Evolutionary conservation across 148 eudicot species (phyloP).

Genomic region (Beta vulgaris): DNA sequence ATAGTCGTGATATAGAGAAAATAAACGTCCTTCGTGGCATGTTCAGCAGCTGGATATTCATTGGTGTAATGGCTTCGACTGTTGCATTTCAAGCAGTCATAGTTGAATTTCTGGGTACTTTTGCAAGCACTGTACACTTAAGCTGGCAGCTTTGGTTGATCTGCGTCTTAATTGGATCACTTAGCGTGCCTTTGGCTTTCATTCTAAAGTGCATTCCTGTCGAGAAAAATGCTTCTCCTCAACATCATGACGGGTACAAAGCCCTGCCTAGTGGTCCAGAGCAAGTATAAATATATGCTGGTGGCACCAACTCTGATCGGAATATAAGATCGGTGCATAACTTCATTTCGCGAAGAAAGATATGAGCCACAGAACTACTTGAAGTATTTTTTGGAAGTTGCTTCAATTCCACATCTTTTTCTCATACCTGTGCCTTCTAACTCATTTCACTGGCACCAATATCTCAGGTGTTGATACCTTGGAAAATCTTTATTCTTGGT

Average conservation of each 20-base stretch:
- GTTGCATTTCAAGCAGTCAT: slow-evolving; percentile 75
- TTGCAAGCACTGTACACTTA: slow-evolving; percentile 89
- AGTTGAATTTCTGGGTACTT: slow-evolving; percentile 81
- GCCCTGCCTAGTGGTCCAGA: slow-evolving; percentile 62
- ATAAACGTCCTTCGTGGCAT: slow-evolving; percentile 78
- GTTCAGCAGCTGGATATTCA: slow-evolving; percentile 77
- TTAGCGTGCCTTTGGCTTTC: slow-evolving; percentile 71
- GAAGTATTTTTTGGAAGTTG: background rate
- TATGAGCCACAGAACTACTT: background rate
- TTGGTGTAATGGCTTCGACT: slow-evolving; percentile 59
- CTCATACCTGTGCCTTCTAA: background rate
- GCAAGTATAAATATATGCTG: slow-evolving; percentile 35
- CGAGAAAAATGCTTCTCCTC: slow-evolving; percentile 23
- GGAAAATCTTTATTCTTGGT: background rate
- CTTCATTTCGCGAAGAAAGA: background rate
- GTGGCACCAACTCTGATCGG: background rate
- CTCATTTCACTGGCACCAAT: background rate
- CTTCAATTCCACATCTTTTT: background rate
- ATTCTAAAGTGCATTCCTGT: slow-evolving; percentile 87
- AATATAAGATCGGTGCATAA: background rate
- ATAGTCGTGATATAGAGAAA: slow-evolving; percentile 94
- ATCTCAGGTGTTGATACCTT: background rate
- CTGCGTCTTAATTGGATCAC: slow-evolving; percentile 60
- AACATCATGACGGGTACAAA: slow-evolving; percentile 65
- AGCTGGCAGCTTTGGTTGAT: slow-evolving; percentile 83